A percentile compares a stretch with the other conserved stretches of the same genome.
Conservation (phyloP, 257 asterid genomes). For the Plantago ovata region DNA sequence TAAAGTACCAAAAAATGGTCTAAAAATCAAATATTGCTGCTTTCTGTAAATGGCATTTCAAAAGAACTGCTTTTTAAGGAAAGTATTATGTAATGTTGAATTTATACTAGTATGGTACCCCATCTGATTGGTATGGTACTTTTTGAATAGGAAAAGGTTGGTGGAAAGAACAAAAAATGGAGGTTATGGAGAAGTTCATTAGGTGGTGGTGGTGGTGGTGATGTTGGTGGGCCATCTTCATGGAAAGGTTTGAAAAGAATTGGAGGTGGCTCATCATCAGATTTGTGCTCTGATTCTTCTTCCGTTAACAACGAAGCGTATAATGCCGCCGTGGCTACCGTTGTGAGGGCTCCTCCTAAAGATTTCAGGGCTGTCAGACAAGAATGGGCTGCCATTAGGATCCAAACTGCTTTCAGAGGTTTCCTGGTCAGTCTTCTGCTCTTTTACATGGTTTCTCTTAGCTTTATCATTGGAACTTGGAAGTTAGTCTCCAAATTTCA, state of each 20-base stretch:
- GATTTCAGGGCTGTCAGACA: slow-evolving; percentile 73
- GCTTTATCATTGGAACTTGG: too few relatives aligned
- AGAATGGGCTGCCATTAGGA: slow-evolving; percentile 95
- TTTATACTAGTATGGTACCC: background rate
- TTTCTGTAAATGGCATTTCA: background rate
- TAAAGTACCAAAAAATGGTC: too few relatives aligned
- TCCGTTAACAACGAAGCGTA: slow-evolving; percentile 59
- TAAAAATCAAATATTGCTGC: slow-evolving; percentile 11
- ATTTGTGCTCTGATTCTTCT: slow-evolving; percentile 50
- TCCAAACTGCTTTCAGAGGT: slow-evolving; percentile 89
- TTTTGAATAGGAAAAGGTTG: slow-evolving; percentile 48
- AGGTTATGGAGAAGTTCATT: slow-evolving; percentile 71
- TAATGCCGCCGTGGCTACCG: slow-evolving; percentile 77
- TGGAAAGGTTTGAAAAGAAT: slow-evolving; percentile 47
- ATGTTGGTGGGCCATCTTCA: slow-evolving; percentile 40
- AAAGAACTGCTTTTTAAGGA: background rate
- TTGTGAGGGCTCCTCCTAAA: slow-evolving; percentile 86
- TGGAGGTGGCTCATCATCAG: slow-evolving; percentile 40
- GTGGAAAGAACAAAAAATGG: slow-evolving; percentile 82
- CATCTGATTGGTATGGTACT: background rate
- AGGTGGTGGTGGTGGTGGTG: slow-evolving; percentile 46
- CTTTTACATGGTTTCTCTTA: too few relatives aligned
- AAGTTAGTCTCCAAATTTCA: too few relatives aligned
- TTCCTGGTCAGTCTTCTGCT: slow-evolving; percentile 50
- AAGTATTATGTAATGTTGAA: slow-evolving; percentile 4